phyloP scores from a whole-genome alignment of 768 basidiomycete species.

The Kwoniella sp. region DNA sequence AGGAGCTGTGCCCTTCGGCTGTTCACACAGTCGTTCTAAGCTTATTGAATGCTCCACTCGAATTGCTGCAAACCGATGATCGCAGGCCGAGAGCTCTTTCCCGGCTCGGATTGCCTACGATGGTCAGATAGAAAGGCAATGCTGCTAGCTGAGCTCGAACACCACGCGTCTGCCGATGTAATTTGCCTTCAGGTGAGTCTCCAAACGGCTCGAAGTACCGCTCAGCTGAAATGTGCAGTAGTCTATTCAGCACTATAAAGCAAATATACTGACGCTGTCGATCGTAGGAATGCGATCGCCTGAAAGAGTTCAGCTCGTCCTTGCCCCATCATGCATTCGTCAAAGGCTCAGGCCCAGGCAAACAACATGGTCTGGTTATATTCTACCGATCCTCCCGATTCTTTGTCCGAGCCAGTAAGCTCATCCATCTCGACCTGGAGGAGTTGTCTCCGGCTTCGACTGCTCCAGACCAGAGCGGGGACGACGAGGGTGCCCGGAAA shows the following conservation, averaged over 20 bases:
- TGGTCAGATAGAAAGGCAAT: slow-evolving; percentile 72
- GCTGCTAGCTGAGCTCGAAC: slow-evolving; percentile 73
- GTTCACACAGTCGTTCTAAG: too few relatives aligned
- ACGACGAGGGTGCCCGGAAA: slow-evolving; percentile 55
- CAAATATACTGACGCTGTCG: not conserved
- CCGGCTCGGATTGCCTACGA: slow-evolving; percentile 69
- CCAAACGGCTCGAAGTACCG: not conserved
- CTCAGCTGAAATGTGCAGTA: too few relatives aligned
- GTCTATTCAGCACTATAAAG: not conserved
- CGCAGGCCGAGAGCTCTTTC: slow-evolving; percentile 54
- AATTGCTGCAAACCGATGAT: not conserved
- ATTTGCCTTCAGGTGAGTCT: slow-evolving; percentile 79
- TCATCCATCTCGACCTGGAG: slow-evolving; percentile 72
- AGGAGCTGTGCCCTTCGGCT: too few relatives aligned
- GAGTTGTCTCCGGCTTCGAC: slow-evolving; percentile 68
- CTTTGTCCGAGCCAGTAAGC: slow-evolving; percentile 59
- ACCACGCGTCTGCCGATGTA: slow-evolving; percentile 70
- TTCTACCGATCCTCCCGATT: slow-evolving; percentile 67
- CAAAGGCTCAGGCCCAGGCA: slow-evolving; percentile 70
- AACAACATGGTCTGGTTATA: slow-evolving; percentile 84
- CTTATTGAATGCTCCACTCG: too few relatives aligned
- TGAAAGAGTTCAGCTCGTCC: slow-evolving; percentile 71
- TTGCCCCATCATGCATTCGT: slow-evolving; percentile 68
- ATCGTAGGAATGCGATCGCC: slow-evolving; percentile 79
- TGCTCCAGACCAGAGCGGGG: slow-evolving; percentile 61